These are phyloP conservation scores for Geotrichum citri-aurantii DNA, from an alignment of 1,139 yeast species.

Conservation along the genomic window DNA sequence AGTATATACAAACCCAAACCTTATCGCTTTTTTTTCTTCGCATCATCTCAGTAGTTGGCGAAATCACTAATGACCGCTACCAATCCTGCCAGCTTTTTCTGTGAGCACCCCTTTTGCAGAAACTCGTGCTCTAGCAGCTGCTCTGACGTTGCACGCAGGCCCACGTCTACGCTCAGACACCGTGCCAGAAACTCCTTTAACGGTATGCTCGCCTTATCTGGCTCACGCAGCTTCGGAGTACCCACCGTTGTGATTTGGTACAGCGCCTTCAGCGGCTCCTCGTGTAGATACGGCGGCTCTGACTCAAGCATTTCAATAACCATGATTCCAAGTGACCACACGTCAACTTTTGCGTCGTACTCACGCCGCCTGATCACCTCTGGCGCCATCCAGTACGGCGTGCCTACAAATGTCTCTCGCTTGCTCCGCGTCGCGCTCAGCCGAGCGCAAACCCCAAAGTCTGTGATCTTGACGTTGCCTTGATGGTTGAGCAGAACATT, in stretches of 20 bases:
- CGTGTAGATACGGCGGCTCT: conserved; percentile 95
- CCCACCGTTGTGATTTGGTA: too few species aligned
- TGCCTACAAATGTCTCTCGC: conserved; percentile 49
- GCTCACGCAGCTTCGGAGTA: too few species aligned
- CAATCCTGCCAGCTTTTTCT: conserved; percentile 61
- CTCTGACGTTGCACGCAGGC: conserved; percentile 94
- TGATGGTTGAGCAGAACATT: conserved; percentile 78
- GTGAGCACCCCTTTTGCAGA: conserved; percentile 63
- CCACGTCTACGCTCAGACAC: conserved; percentile 89
- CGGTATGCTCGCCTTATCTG: too few species aligned
- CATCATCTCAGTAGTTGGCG: too few species aligned
- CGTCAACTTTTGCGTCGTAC: conserved; percentile 80
- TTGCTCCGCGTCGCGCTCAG: conserved; percentile 38
- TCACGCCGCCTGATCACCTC: conserved; percentile 48
- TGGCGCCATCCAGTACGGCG: conserved; percentile 99
- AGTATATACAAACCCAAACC: too few species aligned
- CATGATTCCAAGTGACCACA: conserved; percentile 98
- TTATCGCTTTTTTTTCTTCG: too few species aligned
- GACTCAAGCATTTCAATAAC: conserved; percentile 98
- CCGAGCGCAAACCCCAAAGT: conserved; percentile 97
- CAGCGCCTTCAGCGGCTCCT: too few species aligned
- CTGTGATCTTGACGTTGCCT: conserved; percentile 93
- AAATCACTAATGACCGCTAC: too few species aligned
- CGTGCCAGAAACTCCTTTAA: conserved; percentile 84
- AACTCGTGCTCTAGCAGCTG: conserved; percentile 80